phyloP scores from a whole-genome alignment of 2,329 filamentous ascomycete genomes.

The Paraphoma chrysanthemicola region DNA sequence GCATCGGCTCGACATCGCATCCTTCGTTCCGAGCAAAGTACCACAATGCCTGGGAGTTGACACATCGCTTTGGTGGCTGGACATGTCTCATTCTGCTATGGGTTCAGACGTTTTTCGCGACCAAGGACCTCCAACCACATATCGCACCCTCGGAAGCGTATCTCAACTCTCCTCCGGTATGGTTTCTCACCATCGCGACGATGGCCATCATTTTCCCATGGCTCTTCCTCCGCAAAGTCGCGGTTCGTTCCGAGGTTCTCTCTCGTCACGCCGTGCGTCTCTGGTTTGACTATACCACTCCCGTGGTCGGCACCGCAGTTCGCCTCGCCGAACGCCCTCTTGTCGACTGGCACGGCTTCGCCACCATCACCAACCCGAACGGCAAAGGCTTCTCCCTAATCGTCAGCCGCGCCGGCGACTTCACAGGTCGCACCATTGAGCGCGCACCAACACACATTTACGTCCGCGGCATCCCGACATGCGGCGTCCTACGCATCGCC shows the following conservation, averaged over 20 bases:
- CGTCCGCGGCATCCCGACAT: constrained; percentile 46
- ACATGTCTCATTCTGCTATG: constrained; percentile 45
- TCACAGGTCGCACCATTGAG: constrained; percentile 43
- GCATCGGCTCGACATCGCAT: constrained; percentile 39
- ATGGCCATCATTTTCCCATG: constrained; percentile 75
- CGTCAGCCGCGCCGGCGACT: constrained; percentile 49
- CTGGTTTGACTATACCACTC: constrained; percentile 54
- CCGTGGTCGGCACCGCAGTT: constrained; percentile 40
- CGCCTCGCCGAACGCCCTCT: constrained; percentile 42
- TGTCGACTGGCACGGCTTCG: constrained; percentile 49
- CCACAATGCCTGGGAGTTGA: constrained; percentile 46
- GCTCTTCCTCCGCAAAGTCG: constrained; percentile 72
- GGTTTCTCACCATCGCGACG: constrained; percentile 73
- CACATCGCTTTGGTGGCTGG: constrained; percentile 49
- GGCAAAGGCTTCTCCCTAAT: constrained; percentile 43
- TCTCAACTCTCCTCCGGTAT: constrained; percentile 58
- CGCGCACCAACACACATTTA: constrained; percentile 44
- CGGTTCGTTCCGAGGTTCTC: constrained; percentile 71
- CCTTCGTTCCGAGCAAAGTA: constrained; percentile 38
- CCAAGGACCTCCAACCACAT: constrained; percentile 28
- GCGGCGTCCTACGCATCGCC: constrained; percentile 46
- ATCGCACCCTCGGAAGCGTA: constrained; percentile 30
- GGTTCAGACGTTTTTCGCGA: constrained; percentile 36
- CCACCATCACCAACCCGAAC: constrained; percentile 45
- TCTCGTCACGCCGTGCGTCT: constrained; percentile 77